Evolutionary conservation across 805 yeast genomes (phyloP).

Genomic region (Maudiozyma saulgeensis): DNA sequence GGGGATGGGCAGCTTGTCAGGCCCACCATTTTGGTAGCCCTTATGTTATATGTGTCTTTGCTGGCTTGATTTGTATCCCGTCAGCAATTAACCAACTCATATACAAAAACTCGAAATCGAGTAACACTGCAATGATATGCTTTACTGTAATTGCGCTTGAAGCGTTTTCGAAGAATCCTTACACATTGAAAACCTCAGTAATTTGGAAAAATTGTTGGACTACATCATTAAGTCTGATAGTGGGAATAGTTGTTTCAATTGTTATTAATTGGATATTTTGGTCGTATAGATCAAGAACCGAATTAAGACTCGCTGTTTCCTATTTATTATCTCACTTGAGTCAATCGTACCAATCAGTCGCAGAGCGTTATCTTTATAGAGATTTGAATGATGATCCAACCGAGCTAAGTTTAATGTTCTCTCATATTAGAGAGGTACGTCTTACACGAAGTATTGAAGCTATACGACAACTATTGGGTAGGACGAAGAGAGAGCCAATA

Average conservation of each 20-base stretch:
- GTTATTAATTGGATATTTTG: constrained; percentile 38
- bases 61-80: constrained; percentile 29
- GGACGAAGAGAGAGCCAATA: constrained; percentile 32
- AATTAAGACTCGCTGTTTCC: constrained; percentile 33
- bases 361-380: constrained; percentile 40
- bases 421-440: constrained; percentile 40
- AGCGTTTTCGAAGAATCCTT: constrained; percentile 15
- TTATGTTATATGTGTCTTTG: constrained; percentile 34
- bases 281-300: constrained; percentile 39
- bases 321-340: constrained; percentile 34
- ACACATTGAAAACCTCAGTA: constrained; percentile 11
- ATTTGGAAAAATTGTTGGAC: constrained; percentile 35
- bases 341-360: constrained; percentile 38
- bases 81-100: constrained; percentile 30
- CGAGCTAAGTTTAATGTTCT: constrained; percentile 33
- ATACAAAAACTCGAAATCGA: constrained; percentile 35
- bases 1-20: constrained; percentile 40
- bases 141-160: constrained; percentile 35
- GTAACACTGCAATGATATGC: constrained; percentile 32
- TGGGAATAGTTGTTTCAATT: constrained; percentile 33
- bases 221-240: constrained; percentile 30
- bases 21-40: constrained; percentile 31
- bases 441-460: constrained; percentile 37
- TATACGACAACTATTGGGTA: constrained; percentile 29
- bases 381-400: constrained; percentile 41